Conservation (phyloP, 2,329 filamentous ascomycete species). For the Westerdykella sp. region DNA sequence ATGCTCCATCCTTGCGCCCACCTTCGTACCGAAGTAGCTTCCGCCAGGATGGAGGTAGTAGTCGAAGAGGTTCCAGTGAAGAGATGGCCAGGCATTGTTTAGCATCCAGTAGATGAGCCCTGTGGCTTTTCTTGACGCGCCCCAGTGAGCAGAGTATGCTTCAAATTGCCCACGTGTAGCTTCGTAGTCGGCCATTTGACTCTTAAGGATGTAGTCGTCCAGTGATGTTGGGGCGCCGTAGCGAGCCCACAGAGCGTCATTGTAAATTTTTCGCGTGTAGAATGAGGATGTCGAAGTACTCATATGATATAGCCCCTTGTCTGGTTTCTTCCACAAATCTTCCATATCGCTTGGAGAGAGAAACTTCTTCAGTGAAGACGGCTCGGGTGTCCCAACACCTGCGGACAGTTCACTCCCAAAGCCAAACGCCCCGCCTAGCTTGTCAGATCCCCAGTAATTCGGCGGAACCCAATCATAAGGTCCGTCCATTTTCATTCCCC, state of each 20-base stretch:
- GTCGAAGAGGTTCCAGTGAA: slow-evolving; percentile 62
- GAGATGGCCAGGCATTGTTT: slow-evolving; percentile 57
- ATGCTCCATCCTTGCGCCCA: slow-evolving; percentile 47
- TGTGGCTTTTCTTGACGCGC: slow-evolving; percentile 48
- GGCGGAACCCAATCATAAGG: slow-evolving; percentile 63
- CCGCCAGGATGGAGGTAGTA: slow-evolving; percentile 55
- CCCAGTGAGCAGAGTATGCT: slow-evolving; percentile 50
- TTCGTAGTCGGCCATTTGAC: slow-evolving; percentile 60
- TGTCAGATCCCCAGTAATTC: slow-evolving; percentile 56
- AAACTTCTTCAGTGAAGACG: slow-evolving; percentile 51
- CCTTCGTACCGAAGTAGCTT: slow-evolving; percentile 55
- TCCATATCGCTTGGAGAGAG: slow-evolving; percentile 47
- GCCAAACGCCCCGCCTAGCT: slow-evolving; percentile 54
- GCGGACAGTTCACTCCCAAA: slow-evolving; percentile 59
- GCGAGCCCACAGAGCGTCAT: slow-evolving; percentile 47
- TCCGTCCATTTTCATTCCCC: slow-evolving; percentile 61
- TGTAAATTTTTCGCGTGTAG: slow-evolving; percentile 53
- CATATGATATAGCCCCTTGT: slow-evolving; percentile 55
- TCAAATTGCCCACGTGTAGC: slow-evolving; percentile 56
- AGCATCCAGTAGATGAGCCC: slow-evolving; percentile 64
- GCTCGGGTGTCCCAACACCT: slow-evolving; percentile 57
- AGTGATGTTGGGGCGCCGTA: slow-evolving; percentile 49
- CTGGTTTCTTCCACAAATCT: slow-evolving; percentile 51
- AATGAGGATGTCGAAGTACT: slow-evolving; percentile 52
- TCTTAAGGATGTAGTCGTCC: slow-evolving; percentile 54